These are phyloP conservation scores for Lagenaria siceraria DNA, from an alignment of 306 rosid genomes.

Conservation along the genomic window DNA sequence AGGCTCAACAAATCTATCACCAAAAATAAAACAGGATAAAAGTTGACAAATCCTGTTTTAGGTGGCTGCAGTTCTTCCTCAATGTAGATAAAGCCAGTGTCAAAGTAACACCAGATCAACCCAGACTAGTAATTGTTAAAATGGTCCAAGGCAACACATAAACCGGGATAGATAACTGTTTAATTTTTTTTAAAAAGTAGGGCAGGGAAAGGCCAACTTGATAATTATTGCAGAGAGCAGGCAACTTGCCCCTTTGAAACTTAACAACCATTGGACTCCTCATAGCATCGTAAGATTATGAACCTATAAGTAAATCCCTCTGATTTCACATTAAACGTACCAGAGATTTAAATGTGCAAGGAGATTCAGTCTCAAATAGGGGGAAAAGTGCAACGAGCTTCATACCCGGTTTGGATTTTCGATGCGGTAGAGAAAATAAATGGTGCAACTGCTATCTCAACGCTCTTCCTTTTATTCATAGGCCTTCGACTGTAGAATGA, in stretches of 20 bases:
- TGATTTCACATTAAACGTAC: not conserved
- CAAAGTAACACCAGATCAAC: not conserved
- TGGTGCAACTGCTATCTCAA: slow-evolving; percentile 21
- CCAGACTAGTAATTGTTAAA: not conserved
- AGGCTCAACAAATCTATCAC: not conserved
- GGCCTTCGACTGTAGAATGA: slow-evolving; percentile 23
- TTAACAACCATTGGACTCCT: not conserved
- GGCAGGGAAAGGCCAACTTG: not conserved
- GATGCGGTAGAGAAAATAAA: slow-evolving; percentile 18
- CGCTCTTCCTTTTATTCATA: slow-evolving; percentile 21
- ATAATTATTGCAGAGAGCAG: not conserved
- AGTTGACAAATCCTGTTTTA: not conserved
- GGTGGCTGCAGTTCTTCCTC: not conserved
- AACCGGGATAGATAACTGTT: not conserved
- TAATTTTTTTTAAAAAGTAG: not conserved
- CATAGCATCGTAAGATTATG: not conserved
- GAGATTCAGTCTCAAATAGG: not conserved
- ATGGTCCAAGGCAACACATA: not conserved
- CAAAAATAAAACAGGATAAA: not conserved
- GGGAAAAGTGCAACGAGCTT: not conserved
- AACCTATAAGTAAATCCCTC: not conserved
- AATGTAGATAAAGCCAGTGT: not conserved
- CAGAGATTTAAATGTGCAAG: not conserved
- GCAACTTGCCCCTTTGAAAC: not conserved
- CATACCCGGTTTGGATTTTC: slow-evolving; percentile 21